phyloP scores from a whole-genome alignment of 2,329 filamentous ascomycete species.

The Sporothrix humicola region DNA sequence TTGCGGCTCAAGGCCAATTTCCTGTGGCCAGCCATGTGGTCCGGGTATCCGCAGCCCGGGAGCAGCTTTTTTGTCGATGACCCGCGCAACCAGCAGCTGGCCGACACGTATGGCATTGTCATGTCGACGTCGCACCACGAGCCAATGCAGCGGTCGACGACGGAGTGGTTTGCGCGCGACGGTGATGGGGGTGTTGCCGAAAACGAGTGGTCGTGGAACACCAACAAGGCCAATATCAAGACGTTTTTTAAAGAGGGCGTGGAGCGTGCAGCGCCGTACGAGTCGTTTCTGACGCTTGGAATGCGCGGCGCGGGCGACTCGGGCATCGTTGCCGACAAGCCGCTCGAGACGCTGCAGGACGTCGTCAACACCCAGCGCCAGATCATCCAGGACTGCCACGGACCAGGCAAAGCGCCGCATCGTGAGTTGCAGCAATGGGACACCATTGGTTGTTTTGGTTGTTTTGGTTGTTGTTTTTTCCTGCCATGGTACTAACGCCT shows the following conservation, averaged over 20 bases:
- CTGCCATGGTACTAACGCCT: too few relatives aligned
- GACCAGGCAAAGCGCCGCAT: too few relatives aligned
- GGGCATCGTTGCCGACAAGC: too few relatives aligned
- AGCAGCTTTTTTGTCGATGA: conserved; percentile 69
- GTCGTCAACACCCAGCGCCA: too few relatives aligned
- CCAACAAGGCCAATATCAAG: neutral
- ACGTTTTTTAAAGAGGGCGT: neutral
- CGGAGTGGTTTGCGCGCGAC: conserved; percentile 48
- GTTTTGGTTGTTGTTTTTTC: too few relatives aligned
- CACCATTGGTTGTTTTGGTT: too few relatives aligned
- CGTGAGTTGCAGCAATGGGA: too few relatives aligned
- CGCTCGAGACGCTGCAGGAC: too few relatives aligned
- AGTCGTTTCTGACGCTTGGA: conserved; percentile 63
- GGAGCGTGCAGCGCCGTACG: conserved; percentile 59
- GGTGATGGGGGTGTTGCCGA: conserved; percentile 33
- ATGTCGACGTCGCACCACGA: conserved; percentile 70
- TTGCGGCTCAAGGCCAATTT: conserved; percentile 67
- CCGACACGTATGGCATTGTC: conserved; percentile 67
- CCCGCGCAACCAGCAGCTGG: conserved; percentile 60
- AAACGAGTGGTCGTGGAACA: neutral
- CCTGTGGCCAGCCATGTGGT: conserved; percentile 72
- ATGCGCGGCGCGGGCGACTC: conserved; percentile 67
- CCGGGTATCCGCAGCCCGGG: conserved; percentile 53
- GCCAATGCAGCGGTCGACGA: conserved; percentile 66
- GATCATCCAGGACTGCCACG: too few relatives aligned